Base-by-base conservation (phyloP, 768 basidiomycete species). In the Russula lepida region DNA sequence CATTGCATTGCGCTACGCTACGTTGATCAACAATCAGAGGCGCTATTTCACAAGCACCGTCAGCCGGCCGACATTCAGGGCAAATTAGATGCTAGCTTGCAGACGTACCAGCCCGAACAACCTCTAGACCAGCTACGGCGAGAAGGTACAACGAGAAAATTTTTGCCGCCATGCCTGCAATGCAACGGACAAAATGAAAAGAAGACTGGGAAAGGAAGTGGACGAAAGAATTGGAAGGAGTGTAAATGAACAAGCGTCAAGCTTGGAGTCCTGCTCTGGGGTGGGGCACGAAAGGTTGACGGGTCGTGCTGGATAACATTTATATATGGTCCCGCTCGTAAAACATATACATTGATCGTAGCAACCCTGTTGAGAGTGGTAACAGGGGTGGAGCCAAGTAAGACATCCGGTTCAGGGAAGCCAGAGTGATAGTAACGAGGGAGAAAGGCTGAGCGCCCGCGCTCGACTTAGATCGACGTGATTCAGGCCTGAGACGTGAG, bases 81-180 rank as follows among this genome's bases (percentile, higher is more conserved):
- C 6, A 28, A 15, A 15, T n/a, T 4, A 7, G 15, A 28, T 4
- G 41, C 19, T 21, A 12, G 43, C n/a, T 3, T 23, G 28, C 17
- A 32, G 28, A 19, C 56, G 23, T 49, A 63, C 62, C 62, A 19
- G 62, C 57, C 13, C 28, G 33, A 25, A 53, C 47, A 6, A 28
- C 30, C 52, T 15, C 52, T 47, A 63, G 52, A 49, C 56, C 57
- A 2, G 52, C 62, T 25, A 30, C 30, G 15, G 35, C 52, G 43
- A 63, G 46, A 44, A 63, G n/a, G 43, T 58, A 63, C 1, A 63
- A 15, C 6, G 52, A 49, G 46, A 58, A 33, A 41, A 63, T 46
- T 48, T 63, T 63, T 43, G 39, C 44, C 17, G 52, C 37, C 61
- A 54, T 63, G 56, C 57, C 39, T 17, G 57, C 57, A 58, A 54